These are phyloP conservation scores for Penicillium simplicissimum DNA, from an alignment of 495 filamentous ascomycete species.

Conservation along the genomic window DNA sequence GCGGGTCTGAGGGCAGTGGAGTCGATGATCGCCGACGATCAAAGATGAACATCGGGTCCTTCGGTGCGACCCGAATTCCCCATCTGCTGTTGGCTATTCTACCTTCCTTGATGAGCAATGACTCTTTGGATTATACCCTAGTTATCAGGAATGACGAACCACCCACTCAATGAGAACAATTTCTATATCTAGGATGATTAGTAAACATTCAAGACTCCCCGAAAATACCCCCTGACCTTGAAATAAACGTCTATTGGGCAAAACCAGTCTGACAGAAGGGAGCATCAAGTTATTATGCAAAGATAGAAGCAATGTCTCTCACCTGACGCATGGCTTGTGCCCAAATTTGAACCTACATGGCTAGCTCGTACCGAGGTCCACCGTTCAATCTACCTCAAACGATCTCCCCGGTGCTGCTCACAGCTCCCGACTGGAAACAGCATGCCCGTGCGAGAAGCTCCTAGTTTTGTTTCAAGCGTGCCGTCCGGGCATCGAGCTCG, in stretches of 20 bases:
- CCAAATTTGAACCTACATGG: background rate
- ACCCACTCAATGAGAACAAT: background rate
- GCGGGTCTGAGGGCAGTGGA: background rate
- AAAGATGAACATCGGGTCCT: background rate
- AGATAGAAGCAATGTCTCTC: background rate
- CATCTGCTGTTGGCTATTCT: background rate
- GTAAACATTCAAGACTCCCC: background rate
- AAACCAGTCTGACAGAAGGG: background rate
- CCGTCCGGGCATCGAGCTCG: background rate
- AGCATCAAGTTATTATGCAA: background rate
- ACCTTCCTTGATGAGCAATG: background rate
- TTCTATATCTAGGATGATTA: background rate
- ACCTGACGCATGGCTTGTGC: background rate
- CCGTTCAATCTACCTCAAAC: background rate
- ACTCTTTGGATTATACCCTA: background rate
- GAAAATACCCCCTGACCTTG: background rate
- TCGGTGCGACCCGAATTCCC: background rate
- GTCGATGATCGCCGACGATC: background rate
- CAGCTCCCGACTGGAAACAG: background rate
- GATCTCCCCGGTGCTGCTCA: background rate
- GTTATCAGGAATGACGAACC: background rate
- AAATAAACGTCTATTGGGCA: background rate
- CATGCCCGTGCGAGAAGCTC: background rate
- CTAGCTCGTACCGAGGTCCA: background rate
- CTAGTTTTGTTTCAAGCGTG: background rate